A percentile compares a stretch with the other conserved stretches of the same genome.
phyloP scores from a whole-genome alignment of 208 protist species.

The Dictyostelium gargantuum region DNA sequence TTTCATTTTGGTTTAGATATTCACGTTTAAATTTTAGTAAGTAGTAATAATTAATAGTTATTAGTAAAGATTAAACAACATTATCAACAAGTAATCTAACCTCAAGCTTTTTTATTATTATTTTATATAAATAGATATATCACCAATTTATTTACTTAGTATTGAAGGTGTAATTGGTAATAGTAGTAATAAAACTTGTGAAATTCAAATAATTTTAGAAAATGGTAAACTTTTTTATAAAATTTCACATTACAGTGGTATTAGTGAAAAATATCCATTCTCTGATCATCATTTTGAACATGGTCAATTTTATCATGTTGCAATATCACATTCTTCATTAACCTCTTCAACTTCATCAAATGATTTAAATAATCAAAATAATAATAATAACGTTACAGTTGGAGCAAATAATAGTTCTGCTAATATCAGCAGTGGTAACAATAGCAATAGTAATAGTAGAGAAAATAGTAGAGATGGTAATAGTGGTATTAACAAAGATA shows the following conservation, averaged over 20 bases:
- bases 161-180: background rate
- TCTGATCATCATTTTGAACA: slow-evolving; percentile 40
- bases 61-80: too few species aligned
- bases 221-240: background rate
- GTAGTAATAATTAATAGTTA: too few species aligned
- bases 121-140: background rate
- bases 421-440: background rate
- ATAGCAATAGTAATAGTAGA: background rate
- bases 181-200: background rate
- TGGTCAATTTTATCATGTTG: slow-evolving; percentile 26
- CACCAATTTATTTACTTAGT: slow-evolving; percentile 24
- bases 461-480: background rate
- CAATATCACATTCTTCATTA: background rate
- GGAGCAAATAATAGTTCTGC: background rate
- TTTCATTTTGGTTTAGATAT: slow-evolving; percentile 65
- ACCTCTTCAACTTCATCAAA: background rate
- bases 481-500: too few species aligned
- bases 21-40: slow-evolving; percentile 38
- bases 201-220: slow-evolving; percentile 16
- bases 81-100: background rate
- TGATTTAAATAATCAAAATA: too few species aligned
- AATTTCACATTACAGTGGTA: background rate
- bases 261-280: background rate
- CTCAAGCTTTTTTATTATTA: background rate
- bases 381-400: too few species aligned